Base-by-base conservation (phyloP, 2,329 filamentous ascomycete species). In the Thielaviopsis ethacetica region DNA sequence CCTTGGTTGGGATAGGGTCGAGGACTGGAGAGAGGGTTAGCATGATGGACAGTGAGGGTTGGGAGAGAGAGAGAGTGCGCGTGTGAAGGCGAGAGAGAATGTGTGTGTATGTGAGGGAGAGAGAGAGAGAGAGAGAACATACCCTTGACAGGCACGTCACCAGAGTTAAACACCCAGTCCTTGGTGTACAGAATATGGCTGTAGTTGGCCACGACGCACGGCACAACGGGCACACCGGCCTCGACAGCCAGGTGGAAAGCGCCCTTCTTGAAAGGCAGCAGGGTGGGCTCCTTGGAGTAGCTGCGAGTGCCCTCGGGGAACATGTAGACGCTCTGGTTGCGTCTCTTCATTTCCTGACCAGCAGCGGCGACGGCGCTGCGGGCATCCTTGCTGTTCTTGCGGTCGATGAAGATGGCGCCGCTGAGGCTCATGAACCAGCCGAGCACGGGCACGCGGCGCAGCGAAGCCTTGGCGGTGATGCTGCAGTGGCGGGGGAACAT, bases 261-360 rank as follows among this genome's bases (percentile, higher is more conserved):
- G 61, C 93, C 93, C 76, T 98, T 98, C 75, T 98, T 98, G 78
- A 97, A 98, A n/a, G 90, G 88, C 58, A 97, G 76, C 66, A 98
- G 73, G 61, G 79, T 81, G 1, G 93, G 87, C 58, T 91, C 84
- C 65, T 85, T 82, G 60, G 86, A 79, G 73, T 97, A 95, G 69
- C 88, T 94, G 64, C 93, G 81, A 1, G 93, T 98, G 56, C 93
- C 93, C 74, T 98, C 93, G 61, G 87, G 86, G 71, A 91, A 91
- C 73, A 91, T 89, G 74, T 83, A 91, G 65, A 91, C 87, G 71
- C 80, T 87, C 75, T 91, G 86, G 63, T 75, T 78, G 66, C 85
- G 77, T 57, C 72, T 72, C 66, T 78, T 80, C 74, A 98, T 98
- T 70, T 91, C 85, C 53, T 79, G 72, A 54, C 88, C 88, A 47